Evolutionary conservation across 129 eudicot genomes (phyloP).

Genomic region (Sambucus nigra): DNA sequence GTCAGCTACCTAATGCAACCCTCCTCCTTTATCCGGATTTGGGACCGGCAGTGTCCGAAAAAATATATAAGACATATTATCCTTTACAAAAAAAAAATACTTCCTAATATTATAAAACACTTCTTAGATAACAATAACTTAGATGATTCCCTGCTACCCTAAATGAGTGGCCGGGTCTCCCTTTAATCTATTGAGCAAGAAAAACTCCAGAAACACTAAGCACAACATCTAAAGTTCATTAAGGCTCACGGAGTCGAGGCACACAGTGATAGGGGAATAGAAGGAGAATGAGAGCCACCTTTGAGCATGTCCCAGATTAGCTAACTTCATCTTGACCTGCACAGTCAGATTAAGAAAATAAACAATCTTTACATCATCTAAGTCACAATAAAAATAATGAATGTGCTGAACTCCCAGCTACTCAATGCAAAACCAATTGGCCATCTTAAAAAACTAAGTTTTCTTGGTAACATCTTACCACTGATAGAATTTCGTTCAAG

Average conservation of each 20-base stretch:
- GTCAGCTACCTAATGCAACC: too few relatives aligned
- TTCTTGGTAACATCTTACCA: neutral
- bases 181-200: neutral
- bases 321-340: constrained; percentile 82
- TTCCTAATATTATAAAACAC: too few relatives aligned
- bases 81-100: too few relatives aligned
- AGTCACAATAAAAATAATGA: neutral
- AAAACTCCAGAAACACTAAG: neutral
- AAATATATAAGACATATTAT: too few relatives aligned
- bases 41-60: too few relatives aligned
- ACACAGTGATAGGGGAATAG: neutral
- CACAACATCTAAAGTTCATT: neutral
- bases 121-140: too few relatives aligned
- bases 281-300: constrained; percentile 25
- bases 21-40: too few relatives aligned
- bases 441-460: neutral
- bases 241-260: neutral
- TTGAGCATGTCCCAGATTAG: constrained; percentile 62
- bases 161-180: neutral
- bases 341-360: neutral
- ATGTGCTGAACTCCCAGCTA: neutral
- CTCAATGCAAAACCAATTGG: neutral
- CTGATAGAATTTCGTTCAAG: neutral
- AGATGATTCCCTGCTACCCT: neutral
- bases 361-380: neutral